Evolutionary conservation across 129 eudicot species (phyloP).

Genomic region (Flaveria robusta): DNA sequence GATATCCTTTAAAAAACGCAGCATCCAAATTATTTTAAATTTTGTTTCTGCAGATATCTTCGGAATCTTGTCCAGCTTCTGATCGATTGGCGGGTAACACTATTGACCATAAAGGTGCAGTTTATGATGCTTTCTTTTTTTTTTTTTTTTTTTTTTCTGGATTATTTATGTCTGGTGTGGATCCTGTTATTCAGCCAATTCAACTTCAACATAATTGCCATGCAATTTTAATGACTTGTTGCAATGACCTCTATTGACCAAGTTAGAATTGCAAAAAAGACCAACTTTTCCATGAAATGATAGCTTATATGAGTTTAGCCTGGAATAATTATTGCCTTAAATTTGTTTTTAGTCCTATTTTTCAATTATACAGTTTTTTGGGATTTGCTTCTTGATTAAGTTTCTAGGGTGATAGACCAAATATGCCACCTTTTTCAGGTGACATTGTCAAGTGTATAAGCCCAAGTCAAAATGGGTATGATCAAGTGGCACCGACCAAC

Average conservation of each 20-base stretch:
- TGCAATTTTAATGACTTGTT: neutral
- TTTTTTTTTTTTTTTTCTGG: slow-evolving; percentile 8
- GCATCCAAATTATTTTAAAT: slow-evolving; percentile 4
- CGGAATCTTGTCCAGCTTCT: slow-evolving; percentile 42
- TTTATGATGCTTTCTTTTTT: slow-evolving; percentile 24
- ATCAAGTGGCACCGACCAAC: slow-evolving; percentile 33
- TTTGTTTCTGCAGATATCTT: slow-evolving; percentile 50
- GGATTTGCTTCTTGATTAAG: slow-evolving; percentile 7
- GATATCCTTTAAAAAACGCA: neutral
- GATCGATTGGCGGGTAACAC: slow-evolving; percentile 37
- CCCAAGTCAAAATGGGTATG: slow-evolving; percentile 35
- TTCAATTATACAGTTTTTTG: neutral
- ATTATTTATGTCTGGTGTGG: neutral
- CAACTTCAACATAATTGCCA: neutral
- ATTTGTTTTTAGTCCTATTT: neutral
- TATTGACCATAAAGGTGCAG: slow-evolving; percentile 51
- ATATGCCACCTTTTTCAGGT: slow-evolving; percentile 38
- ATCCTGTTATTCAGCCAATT: neutral
- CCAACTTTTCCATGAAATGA: neutral
- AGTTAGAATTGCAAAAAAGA: neutral
- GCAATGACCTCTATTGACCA: neutral
- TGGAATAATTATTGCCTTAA: neutral
- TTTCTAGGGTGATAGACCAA: slow-evolving; percentile 10
- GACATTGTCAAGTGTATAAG: slow-evolving; percentile 31
- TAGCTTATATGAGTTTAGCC: neutral